A percentile compares a stretch with the other conserved stretches of the same genome.
These are phyloP conservation scores for Phytophthora hybrid DNA, from an alignment of 352 stramenopile species.

Conservation along the genomic window DNA sequence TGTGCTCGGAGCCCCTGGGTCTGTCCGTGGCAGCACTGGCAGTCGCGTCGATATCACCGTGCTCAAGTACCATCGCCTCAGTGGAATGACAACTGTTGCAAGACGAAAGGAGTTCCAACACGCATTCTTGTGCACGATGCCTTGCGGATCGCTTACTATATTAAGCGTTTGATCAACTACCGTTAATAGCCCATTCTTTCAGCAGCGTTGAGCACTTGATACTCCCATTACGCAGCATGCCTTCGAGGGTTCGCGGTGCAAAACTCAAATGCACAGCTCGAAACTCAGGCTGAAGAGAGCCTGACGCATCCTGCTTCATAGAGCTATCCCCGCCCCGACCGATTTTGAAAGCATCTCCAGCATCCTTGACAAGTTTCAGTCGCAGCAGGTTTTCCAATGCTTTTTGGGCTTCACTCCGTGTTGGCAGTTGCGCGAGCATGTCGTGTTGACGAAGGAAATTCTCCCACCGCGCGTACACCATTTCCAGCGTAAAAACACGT, in stretches of 20 bases:
- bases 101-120: not conserved
- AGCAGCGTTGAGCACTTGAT: slow-evolving; percentile 80
- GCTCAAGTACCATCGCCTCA: slow-evolving; percentile 24
- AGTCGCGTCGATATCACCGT: not conserved
- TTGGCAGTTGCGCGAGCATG: slow-evolving; percentile 67
- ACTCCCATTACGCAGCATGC: slow-evolving; percentile 78
- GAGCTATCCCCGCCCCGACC: slow-evolving; percentile 40
- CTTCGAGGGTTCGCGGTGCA: slow-evolving; percentile 70
- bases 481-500: slow-evolving; percentile 81
- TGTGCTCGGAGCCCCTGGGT: slow-evolving; percentile 32
- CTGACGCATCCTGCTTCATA: slow-evolving; percentile 33
- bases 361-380: slow-evolving; percentile 78
- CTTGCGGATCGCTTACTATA: slow-evolving; percentile 9
- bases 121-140: not conserved
- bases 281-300: slow-evolving; percentile 78
- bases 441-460: slow-evolving; percentile 85
- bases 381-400: slow-evolving; percentile 79
- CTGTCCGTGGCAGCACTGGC: slow-evolving; percentile 32
- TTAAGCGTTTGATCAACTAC: slow-evolving; percentile 34
- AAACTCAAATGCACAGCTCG: slow-evolving; percentile 80
- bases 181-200: slow-evolving; percentile 80
- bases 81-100: not conserved
- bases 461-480: slow-evolving; percentile 85
- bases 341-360: slow-evolving; percentile 78
- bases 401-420: slow-evolving; percentile 73